Base-by-base conservation (phyloP, 768 basidiomycete species). In the Boletus insuetus region DNA sequence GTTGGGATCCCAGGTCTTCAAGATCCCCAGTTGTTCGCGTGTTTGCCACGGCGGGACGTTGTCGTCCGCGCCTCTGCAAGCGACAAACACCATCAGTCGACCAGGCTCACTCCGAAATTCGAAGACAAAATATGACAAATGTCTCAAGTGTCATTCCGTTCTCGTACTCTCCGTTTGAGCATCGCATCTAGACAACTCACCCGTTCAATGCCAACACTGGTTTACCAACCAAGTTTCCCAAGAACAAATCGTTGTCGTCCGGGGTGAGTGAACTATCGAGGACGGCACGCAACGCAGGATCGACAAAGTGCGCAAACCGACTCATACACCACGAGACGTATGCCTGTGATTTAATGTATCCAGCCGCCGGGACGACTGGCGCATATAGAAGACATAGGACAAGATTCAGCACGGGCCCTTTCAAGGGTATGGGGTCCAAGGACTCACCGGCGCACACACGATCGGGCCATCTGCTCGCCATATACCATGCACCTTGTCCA, bases 11-110 rank as follows among this genome's bases (percentile, higher is more conserved):
- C 84, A 88, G 3, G 82, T 74, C 56, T 79, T 78, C 29, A 94
- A 58, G 17, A 84, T 70, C 24, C 78, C 75, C 4, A 89, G 75
- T 12, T 81, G 74, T 66, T 87, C 84, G 20, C 94, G 80, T 3
- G 85, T 82, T 60, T 96, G 93, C 83, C 91, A 91, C 0, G 84
- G 81, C 2, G 94, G 92, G 4, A 97, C 94, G 57, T 97, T 95
- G 38, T 85, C 82, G 65, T 97, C 94, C 37, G 76, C 75, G 3
- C 87, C 89, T 19, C 89, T 90, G 60, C 35, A 47, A n/a, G 10
- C 11, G 24, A 46, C 9, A 7, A 19, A 31, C 17, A 52, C 26
- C n/a, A 34, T 46, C 34, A 52, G 37, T 20, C 41, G 24, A 32
- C 11, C 31, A 38, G 29, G n/a, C 32, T 12, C 12, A 16, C 14